Base-by-base conservation (phyloP, 352 stramenopile species). In the Phytophthora pistaciae region DNA sequence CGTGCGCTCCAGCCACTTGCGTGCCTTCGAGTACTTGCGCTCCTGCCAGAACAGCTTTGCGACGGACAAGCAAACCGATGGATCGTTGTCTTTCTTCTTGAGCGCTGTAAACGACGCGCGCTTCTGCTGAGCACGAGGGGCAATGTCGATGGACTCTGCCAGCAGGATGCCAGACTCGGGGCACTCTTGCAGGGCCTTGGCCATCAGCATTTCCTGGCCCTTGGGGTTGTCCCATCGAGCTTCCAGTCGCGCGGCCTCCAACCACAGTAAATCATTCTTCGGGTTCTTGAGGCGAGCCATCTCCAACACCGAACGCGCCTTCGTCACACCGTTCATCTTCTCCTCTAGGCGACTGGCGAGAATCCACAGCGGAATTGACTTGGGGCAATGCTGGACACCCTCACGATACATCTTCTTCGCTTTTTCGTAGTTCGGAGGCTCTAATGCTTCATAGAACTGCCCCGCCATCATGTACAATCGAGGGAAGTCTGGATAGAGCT, bases 391-490 rank as follows among this genome's bases (percentile, higher is more conserved):
- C 68, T 97, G 83, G 33, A 99, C 72, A 18, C 98, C 98, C 40
- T 91, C 77, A 70, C 98, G 87, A 64, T 98, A 99, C 74, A 96
- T 95, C 64, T 97, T 95, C 68, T 97, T 92, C 33, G 96, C 96
- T 20, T 83, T 80, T 3, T 93, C 86, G 36, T 85, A 88, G 21
- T 90, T 69, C 10, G 84, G 77, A 5, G 80, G 74, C 23, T 88
- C 74, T 38, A 81, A 60, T 3, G 74, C 59, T 71, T 97, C 87
- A 58, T 97, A 96, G 33, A 92, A 97, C 75, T 99, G 97, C 2
- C 96, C 98, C 21, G 94, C 96, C 96, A 99, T 99, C 96, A 99
- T 99, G 78, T 99, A 98, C 5, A 99, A 75, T 78, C 99, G 99
- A 3, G 91, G 76, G 68, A 97, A 99, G 18, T 93, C 90, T 2